Evolutionary conservation across 148 eudicot species (phyloP), one percentile per base, ranked within the genome.

Genomic region (Fallopia convolvulus): DNA sequence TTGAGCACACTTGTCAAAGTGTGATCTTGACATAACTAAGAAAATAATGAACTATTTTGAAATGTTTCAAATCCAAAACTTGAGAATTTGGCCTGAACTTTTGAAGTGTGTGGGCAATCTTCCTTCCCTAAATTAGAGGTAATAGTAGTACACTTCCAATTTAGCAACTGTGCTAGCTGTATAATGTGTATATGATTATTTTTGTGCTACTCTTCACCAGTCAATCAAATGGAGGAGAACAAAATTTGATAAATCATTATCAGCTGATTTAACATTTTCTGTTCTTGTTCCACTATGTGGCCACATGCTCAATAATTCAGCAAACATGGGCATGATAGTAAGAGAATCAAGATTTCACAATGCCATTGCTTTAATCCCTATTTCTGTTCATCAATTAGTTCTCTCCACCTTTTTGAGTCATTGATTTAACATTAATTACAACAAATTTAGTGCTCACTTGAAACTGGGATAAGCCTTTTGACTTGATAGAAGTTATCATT

Each of bases 231-330:
- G 20, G 15, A 68, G 44, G 30, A 58, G 21, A 36, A 68, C 72
- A 36, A 68, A 39, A 14, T 36, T 68, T 68, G 72, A 17, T 17
- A 36, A 15, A 39, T 68, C 72, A 68, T 68, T 36, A 68, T 68
- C 72, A 33, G 11, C 15, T 61, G 39, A 26, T 61, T 61, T 10
- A 61, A 23, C 70, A 61, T 61, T 26, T 11, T 61, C 6, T 26
- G 36, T 39, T 61, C 68, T 23, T 61, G 18, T 61, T 12, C 36
- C 72, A 30, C 70, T 63, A 0, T 26, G 68, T 20, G 14, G 33
- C 68, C 70, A 68, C 72, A 68, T 68, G 72, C 46, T 68, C 46
- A 68, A 68, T 68, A 36, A 68, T 68, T 36, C 72, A 68, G 36
- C 46, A 15, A 68, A 33, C 44, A 68, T 68, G 44, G 14, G 44